Evolutionary conservation across 441 rosid species (phyloP), one percentile per base, ranked within the genome.

Genomic region (Oxalis stricta): DNA sequence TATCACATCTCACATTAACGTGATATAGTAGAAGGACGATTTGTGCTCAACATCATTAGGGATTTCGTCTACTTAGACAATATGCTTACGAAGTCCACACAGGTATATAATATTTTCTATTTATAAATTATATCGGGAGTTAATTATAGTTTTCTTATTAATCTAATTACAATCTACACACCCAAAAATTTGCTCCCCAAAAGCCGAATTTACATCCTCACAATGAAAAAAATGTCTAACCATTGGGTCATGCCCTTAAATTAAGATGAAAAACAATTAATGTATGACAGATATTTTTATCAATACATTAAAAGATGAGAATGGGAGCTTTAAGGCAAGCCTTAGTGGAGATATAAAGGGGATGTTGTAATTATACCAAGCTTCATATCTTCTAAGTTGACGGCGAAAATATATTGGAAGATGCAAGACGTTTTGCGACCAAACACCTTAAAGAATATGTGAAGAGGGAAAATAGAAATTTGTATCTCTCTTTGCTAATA

Each of bases 341-440:
- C 35, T 36, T n/a, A 23, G 33, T 15, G 2, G 13, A 5, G 43
- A 48, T 11, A 26, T 3, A 21, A 16, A 20, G 33, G 40, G 56
- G 14, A 10, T 60, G 16, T 23, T 73, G 0, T 14, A 38, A 23
- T 34, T 73, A 10, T 69, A 69, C 1, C 76, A 73, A 45, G 73
- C 79, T 0, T 66, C 76, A 0, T 64, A 28, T 19, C 55, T 55
- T 16, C 11, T 38, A 1, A 33, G 41, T 33, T 5, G 52, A 47
- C 42, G 19, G 32, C 5, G 71, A 69, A 14, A 44, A 35, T 7
- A 43, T 63, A 8, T 33, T 69, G 36, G 48, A 39, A 0, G 48
- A 34, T 11, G 62, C 58, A 3, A 50, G 49, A 50, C 46, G 44
- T n/a, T 69, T 57, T 8, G 37, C 66, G 13, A 32, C 5, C 0